Evolutionary conservation across 176 grass and related monocot species (phyloP).

Genomic region (Eremochloa ophiuroides): DNA sequence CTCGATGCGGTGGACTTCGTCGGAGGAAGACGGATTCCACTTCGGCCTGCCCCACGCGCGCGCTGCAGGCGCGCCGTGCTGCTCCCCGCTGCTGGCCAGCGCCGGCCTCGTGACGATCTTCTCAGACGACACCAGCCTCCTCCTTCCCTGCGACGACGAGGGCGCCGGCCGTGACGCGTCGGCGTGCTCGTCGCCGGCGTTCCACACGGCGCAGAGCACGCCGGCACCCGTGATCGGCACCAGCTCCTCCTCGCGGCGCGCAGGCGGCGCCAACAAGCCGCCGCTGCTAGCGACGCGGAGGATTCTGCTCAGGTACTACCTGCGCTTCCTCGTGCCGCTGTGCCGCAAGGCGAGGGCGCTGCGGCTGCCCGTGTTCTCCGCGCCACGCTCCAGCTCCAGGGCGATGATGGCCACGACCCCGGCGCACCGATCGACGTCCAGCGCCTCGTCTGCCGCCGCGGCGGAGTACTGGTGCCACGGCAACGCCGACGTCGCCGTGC

Average conservation of each 20-base stretch:
- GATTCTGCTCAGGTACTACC: slow-evolving; percentile 75
- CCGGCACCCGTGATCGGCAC: slow-evolving; percentile 35
- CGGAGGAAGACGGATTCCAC: neutral
- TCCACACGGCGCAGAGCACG: slow-evolving; percentile 79
- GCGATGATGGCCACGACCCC: neutral
- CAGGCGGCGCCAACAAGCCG: slow-evolving; percentile 11
- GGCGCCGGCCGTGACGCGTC: neutral
- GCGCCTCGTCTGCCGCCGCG: slow-evolving; percentile 20
- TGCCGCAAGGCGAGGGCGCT: slow-evolving; percentile 68
- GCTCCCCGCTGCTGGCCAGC: slow-evolving; percentile 22
- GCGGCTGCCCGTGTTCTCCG: slow-evolving; percentile 19
- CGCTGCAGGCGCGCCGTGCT: neutral
- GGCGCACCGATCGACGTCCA: slow-evolving; percentile 33
- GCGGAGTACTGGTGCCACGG: slow-evolving; percentile 64
- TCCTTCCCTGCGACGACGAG: slow-evolving; percentile 4
- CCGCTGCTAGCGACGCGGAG: slow-evolving; percentile 56
- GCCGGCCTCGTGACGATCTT: slow-evolving; percentile 25
- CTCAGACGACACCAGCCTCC: slow-evolving; percentile 4
- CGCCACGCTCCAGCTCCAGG: slow-evolving; percentile 4
- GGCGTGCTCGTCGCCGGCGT: slow-evolving; percentile 52
- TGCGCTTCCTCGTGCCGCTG: slow-evolving; percentile 65
- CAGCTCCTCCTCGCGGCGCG: slow-evolving; percentile 18
- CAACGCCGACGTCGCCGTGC: slow-evolving; percentile 70
- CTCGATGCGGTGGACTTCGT: slow-evolving; percentile 87
- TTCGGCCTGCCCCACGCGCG: slow-evolving; percentile 22